Evolutionary conservation across 2,329 filamentous ascomycete species (phyloP), one percentile per base, ranked within the genome.

Genomic region (Neofusicoccum ribis): DNA sequence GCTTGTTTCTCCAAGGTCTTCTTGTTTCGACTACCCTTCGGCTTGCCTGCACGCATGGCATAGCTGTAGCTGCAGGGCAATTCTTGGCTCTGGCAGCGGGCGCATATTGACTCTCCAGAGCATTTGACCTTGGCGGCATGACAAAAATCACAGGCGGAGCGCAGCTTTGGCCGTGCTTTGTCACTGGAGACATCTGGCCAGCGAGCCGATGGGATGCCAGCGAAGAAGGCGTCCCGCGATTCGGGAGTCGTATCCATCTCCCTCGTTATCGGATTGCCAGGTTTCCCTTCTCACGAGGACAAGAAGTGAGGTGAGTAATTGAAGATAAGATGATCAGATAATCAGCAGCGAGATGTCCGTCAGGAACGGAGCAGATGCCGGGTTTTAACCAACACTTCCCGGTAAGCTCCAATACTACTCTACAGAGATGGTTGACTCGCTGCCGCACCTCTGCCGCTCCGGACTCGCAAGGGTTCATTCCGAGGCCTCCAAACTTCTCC

Each of bases 41-140:
- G 62, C 51, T 64, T 64, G 46, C 62, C 62, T 8, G 51, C 49
- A 9, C 51, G 46, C 41, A 56, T 56, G 20, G 62, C 62, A 27
- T 39, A 64, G 27, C 49, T 56, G 52, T 64, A 64, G 47, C 47
- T 63, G 47, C 60, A 63, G n/a, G 60, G 60, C 37, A 52, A 34
- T 12, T 50, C 46, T 17, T 58, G 52, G 39, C 23, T 44, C 27
- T 50, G 44, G 23, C 59, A 62, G 31, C 59, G 59, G n/a, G 59
- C 59, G 23, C 59, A 62, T 6, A 31, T 36, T 8, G 41, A 31
- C 59, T 62, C 59, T 31, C 62, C 51, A 14, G 62, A 49, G 44
- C 62, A 64, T 23, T 56, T 54, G 41, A 64, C 62, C 39, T 64
- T 64, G 27, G 51, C 51, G 23, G 39, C 43, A 27, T 64, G 62